Evolutionary conservation across 441 rosid species (phyloP).

Genomic region (Syzygium malaccense): DNA sequence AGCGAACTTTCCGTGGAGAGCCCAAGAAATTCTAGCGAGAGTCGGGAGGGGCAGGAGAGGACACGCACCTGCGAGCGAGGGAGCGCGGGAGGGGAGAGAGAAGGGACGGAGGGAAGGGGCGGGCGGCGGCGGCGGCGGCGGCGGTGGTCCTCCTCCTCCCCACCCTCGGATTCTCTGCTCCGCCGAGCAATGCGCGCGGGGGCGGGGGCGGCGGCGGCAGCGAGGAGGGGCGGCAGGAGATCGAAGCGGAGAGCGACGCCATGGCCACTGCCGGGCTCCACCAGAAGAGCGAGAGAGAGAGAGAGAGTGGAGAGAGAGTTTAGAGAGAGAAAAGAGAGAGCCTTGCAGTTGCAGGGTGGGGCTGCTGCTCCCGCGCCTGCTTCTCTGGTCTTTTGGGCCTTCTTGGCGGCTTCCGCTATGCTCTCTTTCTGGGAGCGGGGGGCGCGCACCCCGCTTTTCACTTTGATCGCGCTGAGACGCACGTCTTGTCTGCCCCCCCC

Average conservation of each 20-base stretch:
- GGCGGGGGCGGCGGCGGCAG: not conserved
- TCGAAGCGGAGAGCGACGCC: slow-evolving; percentile 23
- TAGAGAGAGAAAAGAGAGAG: not conserved
- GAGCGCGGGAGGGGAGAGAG: slow-evolving; percentile 4
- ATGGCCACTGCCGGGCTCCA: slow-evolving; percentile 1
- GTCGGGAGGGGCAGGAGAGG: not conserved
- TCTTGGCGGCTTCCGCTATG: not conserved
- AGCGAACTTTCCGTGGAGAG: not conserved
- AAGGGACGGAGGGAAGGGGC: slow-evolving; percentile 5
- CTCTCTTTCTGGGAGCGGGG: not conserved
- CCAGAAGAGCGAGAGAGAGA: not conserved
- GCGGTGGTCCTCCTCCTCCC: not conserved
- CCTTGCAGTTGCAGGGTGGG: not conserved
- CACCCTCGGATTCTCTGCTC: not conserved
- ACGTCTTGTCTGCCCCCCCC: not conserved
- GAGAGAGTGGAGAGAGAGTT: not conserved
- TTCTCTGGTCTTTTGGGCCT: not conserved
- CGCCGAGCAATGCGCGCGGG: not conserved
- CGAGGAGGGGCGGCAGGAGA: slow-evolving; percentile 1
- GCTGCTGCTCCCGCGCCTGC: not conserved
- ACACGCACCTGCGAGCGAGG: slow-evolving; percentile 21
- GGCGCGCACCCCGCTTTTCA: not conserved
- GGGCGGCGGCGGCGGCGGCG: too few species aligned
- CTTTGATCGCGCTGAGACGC: not conserved
- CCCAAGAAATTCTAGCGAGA: not conserved